These are phyloP conservation scores for Fraxinus cuspidata DNA, from an alignment of 257 asterid species.

Conservation along the genomic window DNA sequence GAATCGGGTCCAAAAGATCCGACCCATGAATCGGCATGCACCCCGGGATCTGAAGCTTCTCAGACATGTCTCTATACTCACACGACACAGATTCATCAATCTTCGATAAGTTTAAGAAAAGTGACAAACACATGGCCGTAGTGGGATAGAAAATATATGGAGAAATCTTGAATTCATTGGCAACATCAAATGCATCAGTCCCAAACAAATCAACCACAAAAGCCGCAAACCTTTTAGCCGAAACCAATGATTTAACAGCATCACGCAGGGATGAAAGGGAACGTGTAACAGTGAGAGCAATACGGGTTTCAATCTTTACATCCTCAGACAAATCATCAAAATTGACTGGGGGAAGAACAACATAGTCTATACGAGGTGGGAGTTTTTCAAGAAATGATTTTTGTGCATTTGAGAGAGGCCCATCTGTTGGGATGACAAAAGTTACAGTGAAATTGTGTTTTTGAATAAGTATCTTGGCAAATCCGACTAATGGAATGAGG, in stretches of 20 bases:
- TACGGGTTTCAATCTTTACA: constrained; percentile 55
- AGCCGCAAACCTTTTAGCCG: constrained; percentile 35
- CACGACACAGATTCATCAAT: constrained; percentile 41
- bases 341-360: constrained; percentile 53
- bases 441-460: constrained; percentile 57
- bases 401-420: constrained; percentile 58
- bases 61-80: constrained; percentile 56
- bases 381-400: constrained; percentile 49
- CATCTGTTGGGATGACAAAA: constrained; percentile 55
- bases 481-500: constrained; percentile 62
- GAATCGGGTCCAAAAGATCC: constrained; percentile 61
- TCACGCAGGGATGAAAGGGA: constrained; percentile 51
- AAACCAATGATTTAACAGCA: constrained; percentile 29
- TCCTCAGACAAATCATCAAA: constrained; percentile 49
- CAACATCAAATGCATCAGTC: constrained; percentile 67
- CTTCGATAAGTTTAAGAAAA: constrained; percentile 49
- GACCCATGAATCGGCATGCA: constrained; percentile 54
- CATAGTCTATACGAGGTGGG: constrained; percentile 42
- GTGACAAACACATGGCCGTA: constrained; percentile 44
- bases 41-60: constrained; percentile 62
- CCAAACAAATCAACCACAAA: constrained; percentile 78
- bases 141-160: constrained; percentile 58
- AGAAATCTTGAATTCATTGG: constrained; percentile 44
- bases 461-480: constrained; percentile 53
- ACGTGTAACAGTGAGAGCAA: constrained; percentile 57